Base-by-base conservation (phyloP, 2,329 filamentous ascomycete species). In the Periconia macrospinosa region DNA sequence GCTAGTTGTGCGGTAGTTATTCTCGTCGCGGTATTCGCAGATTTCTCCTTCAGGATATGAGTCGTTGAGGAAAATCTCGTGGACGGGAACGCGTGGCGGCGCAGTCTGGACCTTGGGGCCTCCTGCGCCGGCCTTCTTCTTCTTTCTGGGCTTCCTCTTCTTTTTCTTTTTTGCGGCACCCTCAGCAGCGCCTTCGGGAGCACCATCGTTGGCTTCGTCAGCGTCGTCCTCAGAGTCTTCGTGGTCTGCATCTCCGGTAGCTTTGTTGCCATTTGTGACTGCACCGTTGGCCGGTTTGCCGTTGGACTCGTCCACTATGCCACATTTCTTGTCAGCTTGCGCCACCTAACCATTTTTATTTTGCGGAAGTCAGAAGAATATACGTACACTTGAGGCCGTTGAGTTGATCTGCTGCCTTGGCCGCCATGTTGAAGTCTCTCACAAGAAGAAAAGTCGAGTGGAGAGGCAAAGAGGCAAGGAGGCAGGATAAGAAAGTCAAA, bases 11-110 rank as follows among this genome's bases (percentile, higher is more conserved):
- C 91, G 86, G 73, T 86, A 90, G 41, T 82, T 75, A 72, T 94
- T 94, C 63, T 93, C 90, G 68, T 91, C 81, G 57, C 80, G 75
- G 75, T 95, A 95, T 61, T 92, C 87, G 62, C 86, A 84, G 70
- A 91, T 88, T 75, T 94, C 84, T 60, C 91, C 91, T 66, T 85
- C 83, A 46, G 90, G 91, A 71, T 91, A 96, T 61, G 79, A 79
- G 67, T 84, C 81, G 72, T 84, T 84, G 49, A 88, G 85, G 78
- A 91, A 94, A 42, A 95, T 81, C 62, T 86, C 84, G 33, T 88
- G 86, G 35, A 95, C 75, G 41, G 86, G 81, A 20, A 94, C 86
- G 43, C 89, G 85, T 2, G 91, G 91, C 30, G 91, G 90, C 49
- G 85, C 81, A n/a, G 88, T 88, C 76, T 95, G 91, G 45, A 82